phyloP scores from a whole-genome alignment of 371 early-diverging fungal species.

The Synchytrium microbalum region DNA sequence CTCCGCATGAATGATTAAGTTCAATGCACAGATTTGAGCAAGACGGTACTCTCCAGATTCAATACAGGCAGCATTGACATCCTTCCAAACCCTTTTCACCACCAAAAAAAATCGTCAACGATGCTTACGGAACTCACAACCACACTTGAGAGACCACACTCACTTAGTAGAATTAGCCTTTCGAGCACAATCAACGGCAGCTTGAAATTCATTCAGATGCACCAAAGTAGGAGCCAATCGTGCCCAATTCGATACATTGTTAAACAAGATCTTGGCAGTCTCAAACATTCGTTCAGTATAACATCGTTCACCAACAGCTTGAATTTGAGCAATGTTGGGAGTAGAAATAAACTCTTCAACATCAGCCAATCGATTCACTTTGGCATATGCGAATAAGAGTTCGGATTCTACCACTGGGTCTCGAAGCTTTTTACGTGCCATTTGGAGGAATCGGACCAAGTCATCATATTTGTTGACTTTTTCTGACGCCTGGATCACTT shows the following conservation, averaged over 20 bases:
- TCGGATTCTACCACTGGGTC: constrained; percentile 92
- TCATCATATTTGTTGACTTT: constrained; percentile 84
- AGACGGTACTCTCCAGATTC: constrained; percentile 87
- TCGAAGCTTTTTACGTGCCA: constrained; percentile 87
- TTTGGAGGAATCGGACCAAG: constrained; percentile 80
- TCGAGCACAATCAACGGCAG: constrained; percentile 95
- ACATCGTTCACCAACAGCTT: constrained; percentile 91
- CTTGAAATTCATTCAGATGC: constrained; percentile 86
- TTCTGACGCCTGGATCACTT: constrained; percentile 75
- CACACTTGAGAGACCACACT: no score
- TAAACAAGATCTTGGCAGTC: constrained; percentile 89
- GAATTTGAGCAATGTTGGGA: constrained; percentile 87
- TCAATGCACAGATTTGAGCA: constrained; percentile 95
- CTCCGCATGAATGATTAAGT: constrained; percentile 93
- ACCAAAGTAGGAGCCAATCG: constrained; percentile 91
- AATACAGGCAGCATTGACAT: constrained; percentile 92
- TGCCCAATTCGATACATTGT: constrained; percentile 92
- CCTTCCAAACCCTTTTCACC: constrained; percentile 81
- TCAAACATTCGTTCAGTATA: constrained; percentile 83
- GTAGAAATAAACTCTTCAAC: constrained; percentile 84
- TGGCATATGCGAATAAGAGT: constrained; percentile 87
- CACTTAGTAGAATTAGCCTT: constrained; percentile 89
- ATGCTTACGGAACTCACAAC: no score
- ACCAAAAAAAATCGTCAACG: neutral
- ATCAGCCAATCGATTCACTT: constrained; percentile 83